Evolutionary conservation across 2,329 filamentous ascomycete genomes (phyloP), one percentile per base, ranked within the genome.

Genomic region (Penicillium fuscoglaucum): DNA sequence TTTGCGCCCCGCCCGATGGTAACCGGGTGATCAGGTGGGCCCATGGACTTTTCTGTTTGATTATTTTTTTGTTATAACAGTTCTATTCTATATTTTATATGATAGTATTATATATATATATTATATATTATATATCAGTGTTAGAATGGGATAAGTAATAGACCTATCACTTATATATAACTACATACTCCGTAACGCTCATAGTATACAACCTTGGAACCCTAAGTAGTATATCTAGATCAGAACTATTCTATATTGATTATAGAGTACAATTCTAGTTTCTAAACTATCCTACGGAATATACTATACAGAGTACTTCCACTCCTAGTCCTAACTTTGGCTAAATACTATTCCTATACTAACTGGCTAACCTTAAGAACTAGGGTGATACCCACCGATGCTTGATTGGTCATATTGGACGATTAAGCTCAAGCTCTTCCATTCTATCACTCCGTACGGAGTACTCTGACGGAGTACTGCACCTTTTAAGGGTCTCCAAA

Each of bases 1-100:
- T 60, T 55, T 37, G 19, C 56, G 58, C 62, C 61, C 61, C 62
- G 55, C 58, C 66, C 66, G 66, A 64, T 33, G 61, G 54, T 69
- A 69, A 41, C 67, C 67, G 53, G 57, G 12, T 33, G 31, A 33
- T 33, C 31, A 6, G 5, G 31, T 33, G 31, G 31, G 31, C 12
- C 31, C 31, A 33, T 6, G 5, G 31, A 6, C 28, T 28, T 9
- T 28, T 28, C 31, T 33, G 29, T 31, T 33, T 33, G 15, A 5
- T 12, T 2, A 0, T 12, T 15, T 33, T 33, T 31, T 31, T 6
- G 10, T 31, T 31, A 6, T 31, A 5, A 29, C 24, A 24, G 4
- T 21, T 21, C 19, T 28, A 28, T 28, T 8, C 1, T 28, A 28
- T 28, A 28, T 28, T 1, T 31, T 12, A 13, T 13, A 31, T 31